Evolutionary conservation across 2,329 filamentous ascomycete species (phyloP), one percentile per base, ranked within the genome.

Genomic region (Botrytis paeoniae): DNA sequence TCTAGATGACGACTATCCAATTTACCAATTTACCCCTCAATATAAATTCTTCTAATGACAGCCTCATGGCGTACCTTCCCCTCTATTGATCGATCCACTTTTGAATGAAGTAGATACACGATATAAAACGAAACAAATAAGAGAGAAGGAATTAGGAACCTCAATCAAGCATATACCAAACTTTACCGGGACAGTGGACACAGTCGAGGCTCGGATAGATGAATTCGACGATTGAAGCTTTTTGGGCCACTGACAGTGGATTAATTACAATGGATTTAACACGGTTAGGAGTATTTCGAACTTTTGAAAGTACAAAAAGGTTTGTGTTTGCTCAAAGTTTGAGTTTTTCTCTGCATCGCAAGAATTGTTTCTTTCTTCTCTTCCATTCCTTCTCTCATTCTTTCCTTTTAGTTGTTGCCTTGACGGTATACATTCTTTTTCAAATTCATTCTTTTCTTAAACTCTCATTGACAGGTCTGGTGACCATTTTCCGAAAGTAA

Each of bases 351-450:
- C 22, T 48, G 37, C 35, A 45, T 57, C 41, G 45, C 35, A 66
- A 37, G 61, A 71, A 70, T 10, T 25, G 20, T 71, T 66, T 43
- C 43, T 59, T 66, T 48, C 29, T 51, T 71, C 69, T n/a, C 45
- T 64, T 65, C 60, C 48, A 5, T 66, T 71, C 41, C 14, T 35
- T 65, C 41, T 71, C 39, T 43, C 51, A n/a, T 71, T 22, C 29
- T 16, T 45, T 71, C 12, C 25, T 43, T 71, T 45, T 48, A 29
- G 29, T 66, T 35, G 61, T 68, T 65, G 20, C 70, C 70, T 68
- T 68, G 70, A 71, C 48, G 70, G 61, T 57, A 71, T 29, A 71
- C 61, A 71, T 45, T 71, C 70, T 68, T 71, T 68, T 66, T 71
- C 48, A 59, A 54, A 66, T n/a, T 65, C 45, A 59, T 71, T 71